Conservation (phyloP, 2,329 filamentous ascomycete genomes). For the Elsinoe batatas region DNA sequence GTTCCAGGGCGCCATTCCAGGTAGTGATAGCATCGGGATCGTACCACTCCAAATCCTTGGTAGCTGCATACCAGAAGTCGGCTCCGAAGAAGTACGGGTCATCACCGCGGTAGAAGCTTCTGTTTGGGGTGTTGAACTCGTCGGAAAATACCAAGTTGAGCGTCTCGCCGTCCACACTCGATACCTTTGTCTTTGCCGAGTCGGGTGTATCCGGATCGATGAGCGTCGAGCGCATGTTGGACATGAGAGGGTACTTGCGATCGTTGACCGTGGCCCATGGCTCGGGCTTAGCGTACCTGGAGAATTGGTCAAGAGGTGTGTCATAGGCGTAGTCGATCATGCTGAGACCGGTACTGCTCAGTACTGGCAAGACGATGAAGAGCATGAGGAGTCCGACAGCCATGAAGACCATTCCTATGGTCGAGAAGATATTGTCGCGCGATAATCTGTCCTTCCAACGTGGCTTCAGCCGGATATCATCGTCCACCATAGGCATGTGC, state of each 20-base stretch:
- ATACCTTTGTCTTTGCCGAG: slow-evolving; percentile 46
- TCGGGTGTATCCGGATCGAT: slow-evolving; percentile 60
- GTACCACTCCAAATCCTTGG: slow-evolving; percentile 62
- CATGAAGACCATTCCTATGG: slow-evolving; percentile 36
- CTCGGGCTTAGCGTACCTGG: slow-evolving; percentile 19
- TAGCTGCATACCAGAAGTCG: slow-evolving; percentile 64
- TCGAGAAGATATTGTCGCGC: slow-evolving; percentile 34
- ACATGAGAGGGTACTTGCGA: slow-evolving; percentile 35
- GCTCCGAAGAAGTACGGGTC: slow-evolving; percentile 59
- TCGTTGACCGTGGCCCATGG: slow-evolving; percentile 42
- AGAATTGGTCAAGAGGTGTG: slow-evolving; percentile 33
- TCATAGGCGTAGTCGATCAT: slow-evolving; percentile 31
- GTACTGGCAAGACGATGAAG: slow-evolving; percentile 43
- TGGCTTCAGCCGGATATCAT: slow-evolving; percentile 37
- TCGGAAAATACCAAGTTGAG: slow-evolving; percentile 61
- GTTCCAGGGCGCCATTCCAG: slow-evolving; percentile 50
- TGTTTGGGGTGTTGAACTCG: slow-evolving; percentile 57
- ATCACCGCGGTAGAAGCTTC: slow-evolving; percentile 62
- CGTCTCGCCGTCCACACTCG: slow-evolving; percentile 46
- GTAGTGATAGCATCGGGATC: slow-evolving; percentile 59
- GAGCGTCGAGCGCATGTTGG: slow-evolving; percentile 50
- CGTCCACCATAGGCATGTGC: slow-evolving; percentile 43
- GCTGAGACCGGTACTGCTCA: slow-evolving; percentile 36
- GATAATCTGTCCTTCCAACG: slow-evolving; percentile 37
- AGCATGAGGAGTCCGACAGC: slow-evolving; percentile 39